Evolutionary conservation across 1,139 yeast species (phyloP), one percentile per base, ranked within the genome.

Genomic region (Suzukiozyma palmioleophila): DNA sequence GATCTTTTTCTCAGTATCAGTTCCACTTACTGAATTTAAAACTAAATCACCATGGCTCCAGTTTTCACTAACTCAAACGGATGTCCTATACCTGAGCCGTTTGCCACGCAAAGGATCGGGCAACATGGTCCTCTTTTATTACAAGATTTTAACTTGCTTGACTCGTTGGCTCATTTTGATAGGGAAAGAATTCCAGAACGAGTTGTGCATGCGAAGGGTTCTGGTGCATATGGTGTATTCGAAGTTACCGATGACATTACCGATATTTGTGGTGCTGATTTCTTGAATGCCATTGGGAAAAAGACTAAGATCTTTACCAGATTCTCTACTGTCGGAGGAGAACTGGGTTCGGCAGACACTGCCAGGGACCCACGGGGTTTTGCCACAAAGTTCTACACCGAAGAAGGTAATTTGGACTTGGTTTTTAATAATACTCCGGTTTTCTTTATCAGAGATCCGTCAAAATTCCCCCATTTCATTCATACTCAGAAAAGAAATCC

Each of bases 311-410:
- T 77, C 45, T 71, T 82, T 50, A 75, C 84, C 37, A 73, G 92
- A 52, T 84, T 84, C 69, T 81, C 89, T 51, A 83, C 89, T 32
- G 92, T 84, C 36, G 90, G 89, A 49, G 90, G 92, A 47, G 92
- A 84, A 61, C 64, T 64, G 46, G 92, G 89, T 34, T 75, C 87
- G 32, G 76, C 90, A 14, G 92, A 84, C 57, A 68, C 87, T 31
- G 87, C 83, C 33, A 77, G 92, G 63, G 92, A 84, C 57, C 90
- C 90, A 42, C 75, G 92, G 61, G 92, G 92, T 12, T 83, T 83
- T 61, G 66, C 88, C 36, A 75, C 79, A 51, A 84, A 84, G 66
- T 71, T 84, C 53, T 81, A 81, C 69, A 84, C 92, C 34, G 84
- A 83, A 49, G 87, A 83, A 59, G 92, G 92, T 49, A 79, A 79